A percentile compares a stretch with the other conserved stretches of the same genome.
These are phyloP conservation scores for Camellia sinensis DNA, from an alignment of 148 eudicot species.

Conservation along the genomic window DNA sequence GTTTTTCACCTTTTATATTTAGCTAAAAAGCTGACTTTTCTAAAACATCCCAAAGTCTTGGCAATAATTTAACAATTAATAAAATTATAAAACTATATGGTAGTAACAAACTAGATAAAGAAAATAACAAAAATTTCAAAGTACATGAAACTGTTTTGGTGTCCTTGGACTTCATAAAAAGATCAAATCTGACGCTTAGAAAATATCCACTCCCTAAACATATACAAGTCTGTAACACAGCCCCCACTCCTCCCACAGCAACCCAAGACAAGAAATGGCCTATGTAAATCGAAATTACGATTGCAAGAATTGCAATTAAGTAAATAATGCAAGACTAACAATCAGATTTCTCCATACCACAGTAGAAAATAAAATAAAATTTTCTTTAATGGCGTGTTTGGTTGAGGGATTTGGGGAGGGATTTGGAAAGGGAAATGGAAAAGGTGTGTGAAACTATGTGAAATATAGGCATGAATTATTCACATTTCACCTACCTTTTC, in stretches of 20 bases:
- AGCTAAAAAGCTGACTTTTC: no score
- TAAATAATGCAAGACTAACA: not conserved
- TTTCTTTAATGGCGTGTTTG: no score
- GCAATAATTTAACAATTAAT: not conserved
- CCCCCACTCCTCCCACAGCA: not conserved
- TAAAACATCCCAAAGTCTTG: not conserved
- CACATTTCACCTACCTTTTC: no score
- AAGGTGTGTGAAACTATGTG: no score
- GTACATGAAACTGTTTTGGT: not conserved
- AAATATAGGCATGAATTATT: no score
- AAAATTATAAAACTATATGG: not conserved
- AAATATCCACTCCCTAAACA: not conserved
- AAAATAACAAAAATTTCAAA: not conserved
- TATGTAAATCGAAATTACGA: not conserved
- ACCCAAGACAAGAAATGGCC: not conserved
- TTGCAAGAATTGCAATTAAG: not conserved
- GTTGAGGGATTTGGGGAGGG: no score
- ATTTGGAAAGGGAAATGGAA: no score
- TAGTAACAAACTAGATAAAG: not conserved
- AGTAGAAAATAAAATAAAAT: not conserved
- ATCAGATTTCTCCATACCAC: not conserved
- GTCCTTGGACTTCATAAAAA: not conserved
- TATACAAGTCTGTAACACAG: not conserved
- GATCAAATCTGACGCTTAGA: not conserved
- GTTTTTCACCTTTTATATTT: no score